Evolutionary conservation across 2,329 filamentous ascomycete species (phyloP).

Genomic region (Microcyclospora pomicola): DNA sequence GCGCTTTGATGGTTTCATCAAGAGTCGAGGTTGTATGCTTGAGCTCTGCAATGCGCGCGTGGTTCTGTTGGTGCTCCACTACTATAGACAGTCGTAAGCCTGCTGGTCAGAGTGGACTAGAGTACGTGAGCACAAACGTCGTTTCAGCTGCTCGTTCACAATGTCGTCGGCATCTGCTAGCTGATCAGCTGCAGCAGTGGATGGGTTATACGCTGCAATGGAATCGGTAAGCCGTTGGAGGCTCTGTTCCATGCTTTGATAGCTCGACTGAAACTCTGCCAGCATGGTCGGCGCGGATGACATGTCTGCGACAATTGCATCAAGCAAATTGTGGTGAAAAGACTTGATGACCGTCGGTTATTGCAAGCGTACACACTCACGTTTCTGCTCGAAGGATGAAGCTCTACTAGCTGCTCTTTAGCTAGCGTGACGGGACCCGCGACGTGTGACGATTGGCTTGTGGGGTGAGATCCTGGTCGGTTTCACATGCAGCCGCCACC

Average conservation of each 20-base stretch:
- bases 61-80: conserved; percentile 60
- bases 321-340: too few species aligned
- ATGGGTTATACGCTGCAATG: conserved; percentile 70
- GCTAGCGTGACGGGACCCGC: too few species aligned
- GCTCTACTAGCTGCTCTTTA: too few species aligned
- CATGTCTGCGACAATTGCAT: too few species aligned
- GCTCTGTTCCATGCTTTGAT: conserved; percentile 33
- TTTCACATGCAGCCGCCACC: too few species aligned
- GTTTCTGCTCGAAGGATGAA: too few species aligned
- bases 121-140: too few species aligned
- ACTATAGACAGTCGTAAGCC: conserved; percentile 29
- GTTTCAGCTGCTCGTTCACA: conserved; percentile 50
- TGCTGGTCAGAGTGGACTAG: conserved; percentile 1
- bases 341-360: too few species aligned
- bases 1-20: conserved; percentile 59
- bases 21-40: conserved; percentile 50
- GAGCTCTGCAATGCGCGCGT: conserved; percentile 54
- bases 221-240: conserved; percentile 61
- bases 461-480: too few species aligned
- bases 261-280: conserved; percentile 28
- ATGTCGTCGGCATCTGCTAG: conserved; percentile 57
- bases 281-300: too few species aligned
- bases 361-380: too few species aligned
- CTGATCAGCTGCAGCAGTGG: conserved; percentile 50
- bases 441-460: too few species aligned